phyloP scores from a whole-genome alignment of 768 basidiomycete genomes.

The Chalciporus piperatus region DNA sequence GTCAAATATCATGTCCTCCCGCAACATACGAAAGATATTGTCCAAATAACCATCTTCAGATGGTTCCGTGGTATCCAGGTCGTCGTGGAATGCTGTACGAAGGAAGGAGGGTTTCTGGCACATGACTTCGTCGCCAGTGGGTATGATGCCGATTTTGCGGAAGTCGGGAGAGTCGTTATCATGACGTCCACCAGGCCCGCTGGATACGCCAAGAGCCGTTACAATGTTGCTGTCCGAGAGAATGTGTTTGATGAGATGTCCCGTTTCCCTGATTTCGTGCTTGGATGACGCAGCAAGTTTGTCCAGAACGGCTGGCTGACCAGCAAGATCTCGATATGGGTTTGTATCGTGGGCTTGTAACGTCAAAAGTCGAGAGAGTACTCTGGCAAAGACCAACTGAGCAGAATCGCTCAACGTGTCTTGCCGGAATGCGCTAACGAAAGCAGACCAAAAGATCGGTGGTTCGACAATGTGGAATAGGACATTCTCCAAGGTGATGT shows the following conservation, averaged over 20 bases:
- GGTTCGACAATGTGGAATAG: slow-evolving; percentile 46
- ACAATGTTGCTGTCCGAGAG: slow-evolving; percentile 22
- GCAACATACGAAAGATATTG: not conserved
- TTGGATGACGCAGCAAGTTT: slow-evolving; percentile 21
- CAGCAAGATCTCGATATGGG: slow-evolving; percentile 38
- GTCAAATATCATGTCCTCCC: slow-evolving; percentile 48
- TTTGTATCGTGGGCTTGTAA: slow-evolving; percentile 33
- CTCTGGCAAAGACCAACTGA: slow-evolving; percentile 43
- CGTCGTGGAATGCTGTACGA: slow-evolving; percentile 40
- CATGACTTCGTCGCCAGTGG: slow-evolving; percentile 57
- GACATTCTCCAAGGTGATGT: slow-evolving; percentile 39
- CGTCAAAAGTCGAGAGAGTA: slow-evolving; percentile 45
- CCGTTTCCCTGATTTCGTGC: slow-evolving; percentile 30
- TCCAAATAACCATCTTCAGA: not conserved
- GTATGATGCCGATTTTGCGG: slow-evolving; percentile 54
- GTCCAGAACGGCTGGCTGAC: slow-evolving; percentile 26
- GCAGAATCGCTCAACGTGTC: slow-evolving; percentile 32
- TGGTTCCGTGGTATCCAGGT: slow-evolving; percentile 10
- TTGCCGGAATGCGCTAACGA: slow-evolving; percentile 32
- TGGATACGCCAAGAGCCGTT: slow-evolving; percentile 13
- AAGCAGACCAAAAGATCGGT: slow-evolving; percentile 46
- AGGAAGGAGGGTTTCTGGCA: slow-evolving; percentile 49
- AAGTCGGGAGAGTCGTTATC: slow-evolving; percentile 66
- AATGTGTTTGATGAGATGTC: slow-evolving; percentile 41
- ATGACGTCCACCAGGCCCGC: slow-evolving; percentile 59